A percentile compares a stretch with the other conserved stretches of the same genome.
Evolutionary conservation across 2,329 filamentous ascomycete genomes (phyloP).

Genomic region (Chaetomiaceae sp.): DNA sequence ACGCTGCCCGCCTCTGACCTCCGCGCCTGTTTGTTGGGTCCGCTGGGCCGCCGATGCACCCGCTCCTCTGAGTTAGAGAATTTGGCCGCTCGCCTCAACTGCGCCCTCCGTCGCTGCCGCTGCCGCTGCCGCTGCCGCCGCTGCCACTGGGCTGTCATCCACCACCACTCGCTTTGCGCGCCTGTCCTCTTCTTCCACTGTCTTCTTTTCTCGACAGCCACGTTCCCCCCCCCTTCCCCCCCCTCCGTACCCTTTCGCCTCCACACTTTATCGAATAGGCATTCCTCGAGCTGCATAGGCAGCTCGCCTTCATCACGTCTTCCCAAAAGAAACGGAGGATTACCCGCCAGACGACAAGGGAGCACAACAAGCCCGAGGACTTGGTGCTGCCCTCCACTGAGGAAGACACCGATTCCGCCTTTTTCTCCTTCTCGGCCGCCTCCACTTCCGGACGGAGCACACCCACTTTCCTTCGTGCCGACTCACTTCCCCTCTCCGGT

Average conservation of each 20-base stretch:
- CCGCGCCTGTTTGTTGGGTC: background rate
- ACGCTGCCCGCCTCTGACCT: conserved; percentile 14
- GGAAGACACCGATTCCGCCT: conserved; percentile 42
- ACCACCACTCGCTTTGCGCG: conserved; percentile 1
- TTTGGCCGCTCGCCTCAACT: background rate
- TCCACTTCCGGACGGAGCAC: conserved; percentile 38
- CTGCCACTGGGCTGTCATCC: no score
- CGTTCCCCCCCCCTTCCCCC: conserved; percentile 13
- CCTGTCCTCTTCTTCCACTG: background rate
- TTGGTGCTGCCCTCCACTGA: conserved; percentile 51
- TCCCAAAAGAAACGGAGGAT: conserved; percentile 71
- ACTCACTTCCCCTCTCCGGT: conserved; percentile 46
- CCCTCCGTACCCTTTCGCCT: conserved; percentile 18
- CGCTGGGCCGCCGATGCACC: conserved; percentile 11
- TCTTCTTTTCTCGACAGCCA: background rate
- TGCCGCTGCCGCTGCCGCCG: background rate
- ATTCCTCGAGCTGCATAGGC: conserved; percentile 54
- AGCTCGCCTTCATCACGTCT: conserved; percentile 69
- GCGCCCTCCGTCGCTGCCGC: conserved; percentile 1
- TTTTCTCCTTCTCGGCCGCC: conserved; percentile 49
- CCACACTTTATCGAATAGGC: conserved; percentile 19
- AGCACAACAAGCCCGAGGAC: conserved; percentile 39
- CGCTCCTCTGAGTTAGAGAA: background rate
- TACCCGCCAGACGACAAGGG: conserved; percentile 44
- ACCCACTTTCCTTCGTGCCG: conserved; percentile 39